Percentiles rank a stretch among this genome's conserved stretches.
These are phyloP conservation scores for Candida quercuum DNA, from an alignment of 805 yeast species.

Conservation along the genomic window DNA sequence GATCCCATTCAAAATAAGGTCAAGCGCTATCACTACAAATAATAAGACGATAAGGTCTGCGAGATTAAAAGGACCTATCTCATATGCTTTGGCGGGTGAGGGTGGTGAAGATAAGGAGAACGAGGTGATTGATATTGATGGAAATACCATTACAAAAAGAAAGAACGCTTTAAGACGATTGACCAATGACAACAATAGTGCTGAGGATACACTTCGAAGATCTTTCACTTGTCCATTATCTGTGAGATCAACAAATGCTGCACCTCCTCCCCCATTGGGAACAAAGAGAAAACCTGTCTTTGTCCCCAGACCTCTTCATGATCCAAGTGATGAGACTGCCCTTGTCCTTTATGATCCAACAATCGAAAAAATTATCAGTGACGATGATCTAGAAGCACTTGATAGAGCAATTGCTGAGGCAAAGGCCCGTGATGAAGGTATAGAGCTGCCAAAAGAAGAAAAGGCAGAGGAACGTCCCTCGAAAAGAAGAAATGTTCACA, in stretches of 20 bases:
- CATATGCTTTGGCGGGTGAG: constrained; percentile 35
- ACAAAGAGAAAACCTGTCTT: constrained; percentile 62
- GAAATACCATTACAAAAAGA: constrained; percentile 26
- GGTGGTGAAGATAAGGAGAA: constrained; percentile 28
- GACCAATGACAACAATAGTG: constrained; percentile 31
- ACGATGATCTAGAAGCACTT: constrained; percentile 24
- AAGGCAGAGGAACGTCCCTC: constrained; percentile 9
- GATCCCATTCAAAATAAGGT: constrained; percentile 46
- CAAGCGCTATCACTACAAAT: constrained; percentile 16
- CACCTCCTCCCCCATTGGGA: constrained; percentile 80
- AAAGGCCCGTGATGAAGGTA: constrained; percentile 24
- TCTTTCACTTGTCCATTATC: constrained; percentile 62
- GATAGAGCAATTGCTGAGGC: constrained; percentile 27
- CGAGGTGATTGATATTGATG: constrained; percentile 30
- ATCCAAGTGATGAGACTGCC: constrained; percentile 89
- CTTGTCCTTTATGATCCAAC: constrained; percentile 95
- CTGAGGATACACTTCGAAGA: constrained; percentile 37
- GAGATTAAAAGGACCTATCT: constrained; percentile 31
- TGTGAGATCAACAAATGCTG: constrained; percentile 22
- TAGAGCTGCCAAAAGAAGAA: constrained; percentile 19
- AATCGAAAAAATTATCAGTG: constrained; percentile 45
- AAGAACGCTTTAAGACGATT: constrained; percentile 58
- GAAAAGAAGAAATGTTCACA: constrained; percentile 43
- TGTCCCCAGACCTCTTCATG: constrained; percentile 92
- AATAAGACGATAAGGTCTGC: constrained; percentile 24